phyloP scores from a whole-genome alignment of 2,329 filamentous ascomycete genomes.

The Aspergillus neoniger region DNA sequence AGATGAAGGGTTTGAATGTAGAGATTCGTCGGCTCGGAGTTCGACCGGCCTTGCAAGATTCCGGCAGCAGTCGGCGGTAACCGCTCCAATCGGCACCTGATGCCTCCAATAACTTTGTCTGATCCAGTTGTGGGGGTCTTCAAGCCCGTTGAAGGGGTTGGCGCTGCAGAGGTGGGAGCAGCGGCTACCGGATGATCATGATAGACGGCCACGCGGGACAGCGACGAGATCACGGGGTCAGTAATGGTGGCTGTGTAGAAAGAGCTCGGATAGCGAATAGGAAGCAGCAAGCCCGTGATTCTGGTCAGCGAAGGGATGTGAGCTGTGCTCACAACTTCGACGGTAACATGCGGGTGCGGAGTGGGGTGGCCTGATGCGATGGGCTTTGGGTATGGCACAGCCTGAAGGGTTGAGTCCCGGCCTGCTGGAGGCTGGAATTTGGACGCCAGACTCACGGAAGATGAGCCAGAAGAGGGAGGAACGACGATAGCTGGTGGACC shows the following conservation, averaged over 20 bases:
- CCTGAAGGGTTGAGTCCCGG: constrained; percentile 30
- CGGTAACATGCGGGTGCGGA: constrained; percentile 52
- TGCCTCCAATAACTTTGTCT: constrained; percentile 51
- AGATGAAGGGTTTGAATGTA: constrained; percentile 65
- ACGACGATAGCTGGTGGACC: constrained; percentile 34
- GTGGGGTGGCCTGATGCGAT: constrained; percentile 33
- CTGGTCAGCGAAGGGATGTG: constrained; percentile 59
- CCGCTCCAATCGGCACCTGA: constrained; percentile 50
- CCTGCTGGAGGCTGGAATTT: constrained; percentile 26
- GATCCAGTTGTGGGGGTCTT: constrained; percentile 28
- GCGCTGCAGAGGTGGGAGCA: constrained; percentile 20
- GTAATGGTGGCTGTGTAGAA: constrained; percentile 64
- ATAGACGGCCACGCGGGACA: constrained; percentile 64
- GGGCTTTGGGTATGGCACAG: constrained; percentile 33
- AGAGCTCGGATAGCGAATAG: constrained; percentile 61
- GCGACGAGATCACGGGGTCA: constrained; percentile 53
- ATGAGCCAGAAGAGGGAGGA: constrained; percentile 26
- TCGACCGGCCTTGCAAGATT: constrained; percentile 6
- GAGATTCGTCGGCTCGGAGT: constrained; percentile 43
- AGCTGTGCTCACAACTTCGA: constrained; percentile 54
- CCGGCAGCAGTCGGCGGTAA: constrained; percentile 22
- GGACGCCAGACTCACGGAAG: constrained; percentile 18
- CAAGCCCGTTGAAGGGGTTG: constrained; percentile 15
- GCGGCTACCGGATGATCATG: constrained; percentile 47
- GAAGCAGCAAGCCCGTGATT: constrained; percentile 60